Base-by-base conservation (phyloP, 306 rosid genomes). In the Malus fusca region DNA sequence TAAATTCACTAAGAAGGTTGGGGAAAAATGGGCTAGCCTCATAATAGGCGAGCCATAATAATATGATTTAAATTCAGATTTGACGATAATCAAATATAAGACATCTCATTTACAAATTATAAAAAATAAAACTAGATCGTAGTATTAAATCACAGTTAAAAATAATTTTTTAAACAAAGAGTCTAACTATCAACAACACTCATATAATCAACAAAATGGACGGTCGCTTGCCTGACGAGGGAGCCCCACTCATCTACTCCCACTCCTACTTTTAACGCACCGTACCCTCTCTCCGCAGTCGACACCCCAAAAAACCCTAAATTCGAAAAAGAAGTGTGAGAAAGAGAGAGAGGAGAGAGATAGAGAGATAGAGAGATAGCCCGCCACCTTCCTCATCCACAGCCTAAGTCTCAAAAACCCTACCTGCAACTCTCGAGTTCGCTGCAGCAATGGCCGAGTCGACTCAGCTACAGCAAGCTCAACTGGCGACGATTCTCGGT, bases 401-500 rank as follows among this genome's bases (percentile, higher is more conserved):
- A n/a, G 11, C 31, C 53, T 11, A 66, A 66, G 30, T 19, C 71
- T 22, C 68, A 11, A 21, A 68, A 80, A 77, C 89, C 90, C 80
- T 77, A 78, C 68, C 63, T 69, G 35, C 8, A 30, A 30, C 23
- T 22, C 55, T 15, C 55, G 30, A 58, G 3, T 58, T 68, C 48
- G 68, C n/a, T 17, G 60, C 30, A 25, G 44, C 68, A 26, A 78
- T 77, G 85, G 81, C 85, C 77, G 89, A 84, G 82, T 86, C 98
- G 81, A 81, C 95, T 77, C 96, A 87, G 88, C 75, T 86, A 42
- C 98, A 92, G 74, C 98, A 94, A 74, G 88, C 91, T 0, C 96
- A 95, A 73, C 91, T 95, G 31, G 93, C 93, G 12, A 87, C 90
- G 66, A 85, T 95, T 72, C 96, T 95, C 3, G 98, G 98, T 2